Evolutionary conservation across 106 monocot genomes (phyloP).

Genomic region (Acanthochlamys bracteata): DNA sequence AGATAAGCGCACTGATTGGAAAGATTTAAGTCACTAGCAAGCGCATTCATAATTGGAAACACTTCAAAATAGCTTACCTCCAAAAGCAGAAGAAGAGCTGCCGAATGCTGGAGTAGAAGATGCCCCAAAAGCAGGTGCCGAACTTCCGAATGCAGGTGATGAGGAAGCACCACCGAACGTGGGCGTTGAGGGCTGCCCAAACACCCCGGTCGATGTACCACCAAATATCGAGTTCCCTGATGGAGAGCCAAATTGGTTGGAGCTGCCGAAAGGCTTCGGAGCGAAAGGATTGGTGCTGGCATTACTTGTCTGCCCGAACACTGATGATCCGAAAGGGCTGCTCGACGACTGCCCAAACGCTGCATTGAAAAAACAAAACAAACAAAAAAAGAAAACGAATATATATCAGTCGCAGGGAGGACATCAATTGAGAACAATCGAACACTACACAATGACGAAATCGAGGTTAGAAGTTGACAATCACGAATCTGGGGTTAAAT

Average conservation of each 20-base stretch:
- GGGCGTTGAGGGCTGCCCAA: slow-evolving; percentile 47
- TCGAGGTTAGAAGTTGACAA: too few species aligned
- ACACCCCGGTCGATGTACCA: slow-evolving; percentile 78
- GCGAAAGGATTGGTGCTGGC: slow-evolving; percentile 47
- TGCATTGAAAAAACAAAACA: slow-evolving; percentile 4
- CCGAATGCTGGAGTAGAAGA: slow-evolving; percentile 67
- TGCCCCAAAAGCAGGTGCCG: slow-evolving; percentile 57
- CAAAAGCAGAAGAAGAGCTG: slow-evolving; percentile 49
- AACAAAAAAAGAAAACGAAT: not conserved
- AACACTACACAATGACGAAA: too few species aligned
- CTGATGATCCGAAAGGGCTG: slow-evolving; percentile 61
- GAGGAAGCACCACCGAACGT: slow-evolving; percentile 62
- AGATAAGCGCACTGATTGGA: not conserved
- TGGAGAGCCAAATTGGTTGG: slow-evolving; percentile 62
- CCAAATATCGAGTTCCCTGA: slow-evolving; percentile 60
- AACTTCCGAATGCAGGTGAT: slow-evolving; percentile 45
- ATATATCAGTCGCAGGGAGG: not conserved
- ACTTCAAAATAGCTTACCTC: slow-evolving; percentile 23
- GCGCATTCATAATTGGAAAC: not conserved
- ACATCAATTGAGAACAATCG: too few species aligned
- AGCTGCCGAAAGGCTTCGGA: slow-evolving; percentile 57
- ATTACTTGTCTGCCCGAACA: slow-evolving; percentile 61
- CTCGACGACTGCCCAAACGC: slow-evolving; percentile 79
- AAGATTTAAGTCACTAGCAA: not conserved
- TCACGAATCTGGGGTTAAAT: too few species aligned